Base-by-base conservation (phyloP, 208 protist species). In the Acanthamoeba castellanii region DNA sequence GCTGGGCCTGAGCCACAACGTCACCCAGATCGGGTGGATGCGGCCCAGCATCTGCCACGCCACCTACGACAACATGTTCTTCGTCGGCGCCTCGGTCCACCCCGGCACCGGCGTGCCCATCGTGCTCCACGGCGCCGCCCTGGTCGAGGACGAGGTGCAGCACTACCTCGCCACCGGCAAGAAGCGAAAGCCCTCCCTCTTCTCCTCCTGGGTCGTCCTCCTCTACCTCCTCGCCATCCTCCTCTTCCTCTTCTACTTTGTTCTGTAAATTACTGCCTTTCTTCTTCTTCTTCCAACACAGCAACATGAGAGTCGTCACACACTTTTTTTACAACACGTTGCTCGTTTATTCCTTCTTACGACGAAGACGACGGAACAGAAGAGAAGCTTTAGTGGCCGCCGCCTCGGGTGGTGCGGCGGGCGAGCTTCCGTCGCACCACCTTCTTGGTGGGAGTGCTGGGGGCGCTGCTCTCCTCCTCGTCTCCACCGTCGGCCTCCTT, bases 91-190 rank as follows among this genome's bases (percentile, higher is more conserved):
- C 13, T 84, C 76, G 22, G 64, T 76, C 20, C 61, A 72, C 45
- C 64, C 85, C 9, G 89, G 89, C 45, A 94, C 89, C 25, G 89
- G 89, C 55, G 89, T 94, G 52, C 89, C 89, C 47, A 94, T 94
- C 89, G 89, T 94, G 59, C 59, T 94, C 8, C 78, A 82, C 37
- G 18, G 89, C 45, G 89, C 89, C 55, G 47, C 50, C 18, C 78
- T 94, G 34, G 89, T 94, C 18, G 89, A 61, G n/a, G 34, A 64
- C 11, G 72, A 94, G 64, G 59, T 94, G 30, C 89, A 66, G 20
- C 4, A 22, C 34, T 57, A 94, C 61, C 61, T 94, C 32, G 14
- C 76, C 25, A 52, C 47, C 7, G 76, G 76, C 42, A 84, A 47
- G 37, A 84, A 84, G 47, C 68, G 68, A 27, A 84, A 84, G 42